Conservation (phyloP, 352 stramenopile species). For the Globisporangium paroecandrum region DNA sequence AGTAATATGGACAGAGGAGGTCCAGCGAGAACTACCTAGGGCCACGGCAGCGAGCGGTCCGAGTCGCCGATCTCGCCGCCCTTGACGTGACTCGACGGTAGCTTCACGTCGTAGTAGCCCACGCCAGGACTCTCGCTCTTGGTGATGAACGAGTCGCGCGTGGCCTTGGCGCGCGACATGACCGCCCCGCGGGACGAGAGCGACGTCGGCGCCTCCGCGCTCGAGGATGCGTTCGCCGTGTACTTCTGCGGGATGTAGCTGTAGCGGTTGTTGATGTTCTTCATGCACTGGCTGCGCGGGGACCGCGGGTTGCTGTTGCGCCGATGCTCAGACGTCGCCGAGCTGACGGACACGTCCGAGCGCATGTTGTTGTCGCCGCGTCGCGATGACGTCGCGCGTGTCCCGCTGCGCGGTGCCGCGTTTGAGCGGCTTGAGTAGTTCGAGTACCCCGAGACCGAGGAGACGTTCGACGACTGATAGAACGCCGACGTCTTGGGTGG, state of each 20-base stretch:
- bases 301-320: slow-evolving; percentile 25
- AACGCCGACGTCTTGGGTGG: slow-evolving; percentile 39
- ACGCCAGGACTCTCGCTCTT: slow-evolving; percentile 70
- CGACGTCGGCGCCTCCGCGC: slow-evolving; percentile 34
- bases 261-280: slow-evolving; percentile 62
- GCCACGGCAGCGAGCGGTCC: slow-evolving; percentile 59
- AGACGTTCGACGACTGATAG: slow-evolving; percentile 63
- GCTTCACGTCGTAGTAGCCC: slow-evolving; percentile 75
- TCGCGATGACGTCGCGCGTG: slow-evolving; percentile 1
- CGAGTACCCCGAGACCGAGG: slow-evolving; percentile 62
- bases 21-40: slow-evolving; percentile 17
- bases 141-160: slow-evolving; percentile 68
- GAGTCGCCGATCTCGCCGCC: slow-evolving; percentile 77
- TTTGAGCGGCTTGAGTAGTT: slow-evolving; percentile 38
- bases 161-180: slow-evolving; percentile 57
- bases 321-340: slow-evolving; percentile 38
- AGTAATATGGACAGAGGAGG: slow-evolving; percentile 3
- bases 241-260: slow-evolving; percentile 70
- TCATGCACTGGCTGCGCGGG: slow-evolving; percentile 37
- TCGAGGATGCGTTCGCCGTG: slow-evolving; percentile 27
- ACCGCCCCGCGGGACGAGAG: slow-evolving; percentile 67
- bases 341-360: slow-evolving; percentile 53
- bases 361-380: slow-evolving; percentile 20
- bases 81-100: slow-evolving; percentile 52
- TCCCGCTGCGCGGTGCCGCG: slow-evolving; percentile 22